phyloP scores from a whole-genome alignment of 1,284 basidiomycete species.

The Fomitopsis schrenkii region DNA sequence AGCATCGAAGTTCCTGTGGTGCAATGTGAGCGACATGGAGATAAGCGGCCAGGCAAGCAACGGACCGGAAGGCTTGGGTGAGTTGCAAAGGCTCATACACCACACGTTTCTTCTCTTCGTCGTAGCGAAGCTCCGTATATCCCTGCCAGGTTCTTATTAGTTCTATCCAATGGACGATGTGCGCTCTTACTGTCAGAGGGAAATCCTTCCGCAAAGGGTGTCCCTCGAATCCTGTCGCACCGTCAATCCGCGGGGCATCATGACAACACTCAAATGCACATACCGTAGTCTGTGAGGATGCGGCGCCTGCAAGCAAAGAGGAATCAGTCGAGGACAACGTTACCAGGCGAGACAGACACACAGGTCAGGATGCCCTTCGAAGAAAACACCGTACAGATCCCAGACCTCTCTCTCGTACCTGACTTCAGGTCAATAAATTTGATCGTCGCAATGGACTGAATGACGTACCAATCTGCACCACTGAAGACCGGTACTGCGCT shows the following conservation, averaged over 20 bases:
- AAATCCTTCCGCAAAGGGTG: slow-evolving; percentile 98
- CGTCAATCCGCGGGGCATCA: slow-evolving; percentile 8
- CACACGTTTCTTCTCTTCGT: slow-evolving; percentile 98
- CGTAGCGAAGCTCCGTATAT: slow-evolving; percentile 96
- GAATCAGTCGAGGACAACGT: background rate
- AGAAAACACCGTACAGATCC: slow-evolving; percentile 98
- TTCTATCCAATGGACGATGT: background rate
- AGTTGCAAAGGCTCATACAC: slow-evolving; percentile 98
- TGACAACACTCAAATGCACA: slow-evolving; percentile 10
- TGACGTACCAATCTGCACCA: slow-evolving; percentile 88
- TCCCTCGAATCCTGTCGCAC: slow-evolving; percentile 85
- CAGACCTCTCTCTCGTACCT: slow-evolving; percentile 98
- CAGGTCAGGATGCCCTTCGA: slow-evolving; percentile 95
- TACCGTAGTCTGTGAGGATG: slow-evolving; percentile 97
- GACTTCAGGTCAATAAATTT: background rate
- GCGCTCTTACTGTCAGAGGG: slow-evolving; percentile 76
- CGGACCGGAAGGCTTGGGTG: slow-evolving; percentile 94
- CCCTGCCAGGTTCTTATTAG: slow-evolving; percentile 46
- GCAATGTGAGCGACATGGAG: background rate
- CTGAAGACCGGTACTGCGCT: slow-evolving; percentile 79
- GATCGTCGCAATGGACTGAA: background rate
- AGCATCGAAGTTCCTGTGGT: slow-evolving; percentile 85
- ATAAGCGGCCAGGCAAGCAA: slow-evolving; percentile 8
- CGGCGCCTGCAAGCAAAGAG: slow-evolving; percentile 61
- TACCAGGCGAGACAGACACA: slow-evolving; percentile 37